Evolutionary conservation across 192 early-diverging fungal genomes (phyloP), one percentile per base, ranked within the genome.

Genomic region (Thoreauomyces humboldtii): DNA sequence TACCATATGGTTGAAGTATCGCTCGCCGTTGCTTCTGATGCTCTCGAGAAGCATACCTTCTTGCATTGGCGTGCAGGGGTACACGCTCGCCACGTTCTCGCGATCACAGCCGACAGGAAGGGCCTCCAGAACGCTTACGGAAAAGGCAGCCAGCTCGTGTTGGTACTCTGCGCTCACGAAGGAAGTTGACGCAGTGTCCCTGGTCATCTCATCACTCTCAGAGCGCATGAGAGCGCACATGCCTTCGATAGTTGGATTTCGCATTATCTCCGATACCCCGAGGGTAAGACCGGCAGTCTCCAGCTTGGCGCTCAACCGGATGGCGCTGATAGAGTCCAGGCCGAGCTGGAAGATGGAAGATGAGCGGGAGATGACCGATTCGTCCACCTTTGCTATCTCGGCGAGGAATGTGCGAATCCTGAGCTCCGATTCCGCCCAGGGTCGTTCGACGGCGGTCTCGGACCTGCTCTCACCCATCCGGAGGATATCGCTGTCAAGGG

Each of bases 41-140:
- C 38, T 61, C 38, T 58, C 41, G 9, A 46, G 21, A 43, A 70
- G 12, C 68, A 70, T 70, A 1, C 68, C 68, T 34, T 63, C 60
- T 35, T 70, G 68, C 9, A 70, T 41, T 12, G 68, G 68, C 19
- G 51, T 69, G 54, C 61, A 54, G 17, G 68, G 68, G 53, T 70
- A 70, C 19, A 52, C 32, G 21, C 7, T 19, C 21, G 27, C 9
- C 15, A 63, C 21, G 2, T 15, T 15, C 11, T 12, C 1, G 17
- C 50, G 50, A 14, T 51, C 50, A 21, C 27, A 12, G 50, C 27
- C 50, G 15, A 51, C n/a, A n/a, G n/a, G n/a, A n/a, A n/a, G n/a
- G n/a, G n/a, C n/a, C n/a, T 51, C 38, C 38, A 9, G 38, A 9
- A 17, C 38, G 38, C 38, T 9, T 12, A 41, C 38, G 38, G 9